Evolutionary conservation across 441 rosid genomes (phyloP).

Genomic region (Pelargonium myrrhifolium): DNA sequence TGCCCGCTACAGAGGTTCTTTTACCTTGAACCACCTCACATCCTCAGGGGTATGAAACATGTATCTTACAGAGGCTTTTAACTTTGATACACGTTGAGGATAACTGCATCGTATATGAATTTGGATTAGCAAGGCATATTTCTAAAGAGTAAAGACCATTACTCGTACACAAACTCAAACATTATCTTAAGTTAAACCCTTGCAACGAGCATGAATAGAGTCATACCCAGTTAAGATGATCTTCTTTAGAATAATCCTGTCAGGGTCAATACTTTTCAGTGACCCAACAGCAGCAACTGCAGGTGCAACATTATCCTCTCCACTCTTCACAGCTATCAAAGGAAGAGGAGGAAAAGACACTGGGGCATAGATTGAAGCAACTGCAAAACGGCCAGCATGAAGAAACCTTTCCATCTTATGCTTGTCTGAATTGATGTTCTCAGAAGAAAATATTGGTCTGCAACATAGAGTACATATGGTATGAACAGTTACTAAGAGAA

Average conservation of each 20-base stretch:
- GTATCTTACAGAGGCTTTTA: conserved; percentile 72
- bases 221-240: conserved; percentile 88
- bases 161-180: background rate
- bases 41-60: conserved; percentile 94
- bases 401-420: conserved; percentile 96
- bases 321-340: conserved; percentile 60
- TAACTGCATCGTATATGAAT: conserved; percentile 46
- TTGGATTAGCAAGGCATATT: conserved; percentile 9
- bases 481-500: conserved; percentile 12
- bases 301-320: conserved; percentile 37
- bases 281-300: conserved; percentile 85
- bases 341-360: conserved; percentile 84
- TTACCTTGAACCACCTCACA: conserved; percentile 94
- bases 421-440: conserved; percentile 70
- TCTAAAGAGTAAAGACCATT: background rate
- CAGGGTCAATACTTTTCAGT: conserved; percentile 71
- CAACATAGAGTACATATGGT: conserved; percentile 8
- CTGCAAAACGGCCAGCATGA: conserved; percentile 65
- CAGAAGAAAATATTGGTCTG: conserved; percentile 85
- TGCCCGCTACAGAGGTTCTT: conserved; percentile 6
- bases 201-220: background rate
- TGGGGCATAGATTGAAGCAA: conserved; percentile 87
- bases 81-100: conserved; percentile 88
- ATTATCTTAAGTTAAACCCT: background rate
- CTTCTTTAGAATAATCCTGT: conserved; percentile 73